Percentiles rank a stretch among this genome's conserved stretches.
Evolutionary conservation across 2,329 filamentous ascomycete genomes (phyloP).

Genomic region (Phyllosticta paracitricarpa): DNA sequence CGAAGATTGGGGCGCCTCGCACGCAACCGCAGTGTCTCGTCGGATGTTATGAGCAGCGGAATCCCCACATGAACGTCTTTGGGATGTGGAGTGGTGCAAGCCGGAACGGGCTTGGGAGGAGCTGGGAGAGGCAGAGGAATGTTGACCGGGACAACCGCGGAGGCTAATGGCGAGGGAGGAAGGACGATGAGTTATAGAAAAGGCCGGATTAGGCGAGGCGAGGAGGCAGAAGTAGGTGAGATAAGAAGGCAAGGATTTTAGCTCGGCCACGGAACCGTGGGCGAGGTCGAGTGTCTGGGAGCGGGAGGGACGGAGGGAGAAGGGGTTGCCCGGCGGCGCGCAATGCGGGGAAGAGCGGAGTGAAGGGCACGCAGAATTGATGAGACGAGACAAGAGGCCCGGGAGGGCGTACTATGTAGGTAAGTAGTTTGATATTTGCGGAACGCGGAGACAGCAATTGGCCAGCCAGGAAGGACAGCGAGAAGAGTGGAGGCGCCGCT

Average conservation of each 20-base stretch:
- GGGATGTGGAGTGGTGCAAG: background rate
- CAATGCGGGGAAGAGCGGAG: conserved; percentile 9
- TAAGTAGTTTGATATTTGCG: background rate
- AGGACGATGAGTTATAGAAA: background rate
- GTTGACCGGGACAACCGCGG: conserved; percentile 1
- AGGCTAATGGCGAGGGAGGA: background rate
- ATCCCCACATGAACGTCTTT: conserved; percentile 1
- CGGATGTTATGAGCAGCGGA: conserved; percentile 3
- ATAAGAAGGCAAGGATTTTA: conserved; percentile 1
- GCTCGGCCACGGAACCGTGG: background rate
- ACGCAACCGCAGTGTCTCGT: conserved; percentile 5
- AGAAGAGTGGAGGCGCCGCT: conserved; percentile 6
- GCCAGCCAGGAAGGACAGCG: conserved; percentile 1
- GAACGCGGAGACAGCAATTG: background rate
- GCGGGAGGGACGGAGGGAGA: background rate
- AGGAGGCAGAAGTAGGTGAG: conserved; percentile 1
- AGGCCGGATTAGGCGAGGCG: background rate
- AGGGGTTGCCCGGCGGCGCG: conserved; percentile 3
- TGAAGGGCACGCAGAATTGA: background rate
- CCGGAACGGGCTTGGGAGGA: background rate
- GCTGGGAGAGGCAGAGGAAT: background rate
- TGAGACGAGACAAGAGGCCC: background rate
- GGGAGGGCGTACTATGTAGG: background rate
- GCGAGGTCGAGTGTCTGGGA: conserved; percentile 1
- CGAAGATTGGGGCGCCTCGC: background rate